Conservation (phyloP, 2,329 filamentous ascomycete species). For the Esteya vermicola region DNA sequence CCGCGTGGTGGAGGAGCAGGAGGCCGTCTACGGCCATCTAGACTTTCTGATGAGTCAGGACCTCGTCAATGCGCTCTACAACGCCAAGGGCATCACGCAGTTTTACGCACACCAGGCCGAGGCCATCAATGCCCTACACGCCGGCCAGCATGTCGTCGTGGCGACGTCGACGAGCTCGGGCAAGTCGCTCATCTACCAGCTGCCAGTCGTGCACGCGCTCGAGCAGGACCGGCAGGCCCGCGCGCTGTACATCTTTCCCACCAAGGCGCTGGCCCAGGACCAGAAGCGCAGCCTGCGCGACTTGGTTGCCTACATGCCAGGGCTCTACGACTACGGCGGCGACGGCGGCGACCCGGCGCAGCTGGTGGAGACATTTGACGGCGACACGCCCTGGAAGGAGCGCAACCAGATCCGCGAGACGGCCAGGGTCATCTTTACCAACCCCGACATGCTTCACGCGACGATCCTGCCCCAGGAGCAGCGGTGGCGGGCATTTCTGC, state of each 20-base stretch:
- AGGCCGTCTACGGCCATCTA: constrained; percentile 68
- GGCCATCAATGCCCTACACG: constrained; percentile 76
- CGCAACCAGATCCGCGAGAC: constrained; percentile 73
- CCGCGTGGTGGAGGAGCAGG: constrained; percentile 76
- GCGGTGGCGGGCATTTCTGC: constrained; percentile 75
- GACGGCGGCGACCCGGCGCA: too few species aligned
- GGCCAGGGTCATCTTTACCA: constrained; percentile 89
- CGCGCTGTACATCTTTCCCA: constrained; percentile 97
- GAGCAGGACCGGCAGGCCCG: constrained; percentile 64
- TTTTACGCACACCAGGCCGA: constrained; percentile 89
- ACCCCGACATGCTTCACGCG: constrained; percentile 94
- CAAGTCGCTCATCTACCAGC: constrained; percentile 95
- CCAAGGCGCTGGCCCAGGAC: constrained; percentile 91
- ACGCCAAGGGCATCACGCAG: constrained; percentile 70
- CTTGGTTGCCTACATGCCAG: constrained; percentile 66
- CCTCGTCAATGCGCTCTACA: constrained; percentile 92
- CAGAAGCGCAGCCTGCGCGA: constrained; percentile 81
- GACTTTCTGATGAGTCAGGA: constrained; percentile 78
- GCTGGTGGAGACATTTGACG: constrained; percentile 87
- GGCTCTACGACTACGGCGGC: constrained; percentile 31
- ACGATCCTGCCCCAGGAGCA: constrained; percentile 88
- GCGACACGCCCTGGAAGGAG: constrained; percentile 74
- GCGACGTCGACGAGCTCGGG: constrained; percentile 92
- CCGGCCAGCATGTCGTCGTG: constrained; percentile 77
- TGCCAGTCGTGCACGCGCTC: constrained; percentile 77